Evolutionary conservation across 129 eudicot species (phyloP), one percentile per base, ranked within the genome.

Genomic region (Calendula officinalis): DNA sequence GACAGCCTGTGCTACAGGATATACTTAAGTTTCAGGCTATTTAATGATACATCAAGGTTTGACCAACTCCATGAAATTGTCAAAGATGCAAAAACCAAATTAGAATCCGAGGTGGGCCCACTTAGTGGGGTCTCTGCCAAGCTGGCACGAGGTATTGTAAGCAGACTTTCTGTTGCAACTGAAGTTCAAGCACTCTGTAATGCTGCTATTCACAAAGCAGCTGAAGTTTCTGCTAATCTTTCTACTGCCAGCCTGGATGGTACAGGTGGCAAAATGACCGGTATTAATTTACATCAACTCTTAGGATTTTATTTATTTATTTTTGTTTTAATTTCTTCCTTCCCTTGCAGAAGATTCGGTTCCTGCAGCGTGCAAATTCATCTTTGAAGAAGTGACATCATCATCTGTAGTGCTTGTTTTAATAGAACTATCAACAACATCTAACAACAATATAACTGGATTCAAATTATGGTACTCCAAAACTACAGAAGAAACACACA

Each of bases 321-420:
- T 67, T 65, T 35, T 10, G 15, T 41, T n/a, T 56, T 64, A 7
- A 8, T 54, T 62, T 38, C 35, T 43, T 50, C 50, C 9, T 55
- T 50, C 50, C 9, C 55, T 64, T 56, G 83, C 94, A 85, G 96
- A 85, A 72, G 89, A 74, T 80, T 88, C 96, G 6, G 75, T 86
- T 38, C 97, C 89, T n/a, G 89, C 91, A 59, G 91, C 95, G 41
- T 90, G 95, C 89, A 86, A 72, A 69, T 90, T 90, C 63, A 77
- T 78, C 41, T 90, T 90, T 60, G 86, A 90, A 67, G 91, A 90
- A 81, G 80, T 90, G 3, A 77, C 83, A 36, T 63, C 86, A 39
- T 76, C 89, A 60, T 86, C 97, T 4, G 81, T 90, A 58, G 81
- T 77, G n/a, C 72, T 90, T 30, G 78, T 90, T 4, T 66, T 90